Evolutionary conservation across 345 rosid genomes (phyloP), one percentile per base, ranked within the genome.

Genomic region (Toxicodendron radicans): DNA sequence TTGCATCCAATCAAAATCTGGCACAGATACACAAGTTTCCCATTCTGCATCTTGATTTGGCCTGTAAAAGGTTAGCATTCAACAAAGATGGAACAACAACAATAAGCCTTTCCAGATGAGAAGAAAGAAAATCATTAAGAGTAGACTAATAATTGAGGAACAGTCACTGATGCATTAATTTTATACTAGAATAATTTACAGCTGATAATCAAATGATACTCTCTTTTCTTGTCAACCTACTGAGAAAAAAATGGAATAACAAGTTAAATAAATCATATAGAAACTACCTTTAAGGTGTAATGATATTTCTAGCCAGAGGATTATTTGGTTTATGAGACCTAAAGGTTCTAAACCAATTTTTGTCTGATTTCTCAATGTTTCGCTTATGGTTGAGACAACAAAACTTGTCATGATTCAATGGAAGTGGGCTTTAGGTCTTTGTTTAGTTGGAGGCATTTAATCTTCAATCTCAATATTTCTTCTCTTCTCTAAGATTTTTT

Each of bases 1-100:
- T 82, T 91, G 93, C 77, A 91, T 95, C 99, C 99, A 95, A 52
- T 84, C 91, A 75, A 92, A 89, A 70, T 86, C 89, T 1, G 93
- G 79, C 65, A 87, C 95, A 0, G 90, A 63, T 30, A 87, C 78
- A 33, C 91, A 81, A 18, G 89, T 91, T 76, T 92, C 99, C 98
- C 98, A 95, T 7, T 89, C 94, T 59, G 83, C 80, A 69, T 84
- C 88, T 58, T 76, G 82, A 68, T 85, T 87, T 71, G 84, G 74
- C 86, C 99, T 94, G 89, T 9, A 75, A 63, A 73, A 41, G 45
- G 64, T 63, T 1, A 38, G 21, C 41, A 61, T 41, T 32, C 33
- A 60, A 48, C 18, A 60, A 27, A 60, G 59, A 46, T 51, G 56
- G n/a, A 11, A 59, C 7, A 12, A 18, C 38, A 23, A 77, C 30